Percentiles rank a stretch among this genome's conserved stretches.
Conservation (phyloP, 2,329 filamentous ascomycete genomes). For the Ustulina deusta region DNA sequence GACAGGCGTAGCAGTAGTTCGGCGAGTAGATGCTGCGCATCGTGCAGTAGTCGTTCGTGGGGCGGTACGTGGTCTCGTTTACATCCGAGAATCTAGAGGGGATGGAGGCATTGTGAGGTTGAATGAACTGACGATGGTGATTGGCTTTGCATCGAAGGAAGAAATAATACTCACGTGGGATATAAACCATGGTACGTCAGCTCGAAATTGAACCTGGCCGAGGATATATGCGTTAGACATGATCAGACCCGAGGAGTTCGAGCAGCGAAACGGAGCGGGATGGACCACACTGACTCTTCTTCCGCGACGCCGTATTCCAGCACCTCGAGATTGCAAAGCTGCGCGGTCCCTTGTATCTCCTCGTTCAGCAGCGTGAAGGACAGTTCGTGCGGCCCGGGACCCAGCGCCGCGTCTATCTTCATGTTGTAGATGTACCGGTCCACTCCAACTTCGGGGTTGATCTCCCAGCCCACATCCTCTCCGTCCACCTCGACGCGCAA, state of each 20-base stretch:
- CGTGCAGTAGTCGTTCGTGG: slow-evolving; percentile 48
- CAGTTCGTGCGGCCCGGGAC: slow-evolving; percentile 46
- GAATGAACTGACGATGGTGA: neutral
- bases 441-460: slow-evolving; percentile 46
- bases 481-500: slow-evolving; percentile 49
- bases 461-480: slow-evolving; percentile 48
- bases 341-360: slow-evolving; percentile 47
- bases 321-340: slow-evolving; percentile 50
- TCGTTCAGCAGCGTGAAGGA: slow-evolving; percentile 46
- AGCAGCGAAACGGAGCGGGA: neutral
- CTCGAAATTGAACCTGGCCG: slow-evolving; percentile 44
- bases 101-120: neutral
- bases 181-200: slow-evolving; percentile 45
- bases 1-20: slow-evolving; percentile 49
- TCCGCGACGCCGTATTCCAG: slow-evolving; percentile 48
- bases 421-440: slow-evolving; percentile 51
- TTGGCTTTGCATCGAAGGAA: neutral
- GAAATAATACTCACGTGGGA: slow-evolving; percentile 44
- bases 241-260: neutral
- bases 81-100: slow-evolving; percentile 42
- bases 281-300: slow-evolving; percentile 37
- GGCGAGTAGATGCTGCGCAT: slow-evolving; percentile 49
- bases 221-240: slow-evolving; percentile 19
- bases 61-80: slow-evolving; percentile 49
- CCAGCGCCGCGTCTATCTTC: slow-evolving; percentile 42